Base-by-base conservation (phyloP, 176 grass and related monocot species). In the Leersia perrieri region DNA sequence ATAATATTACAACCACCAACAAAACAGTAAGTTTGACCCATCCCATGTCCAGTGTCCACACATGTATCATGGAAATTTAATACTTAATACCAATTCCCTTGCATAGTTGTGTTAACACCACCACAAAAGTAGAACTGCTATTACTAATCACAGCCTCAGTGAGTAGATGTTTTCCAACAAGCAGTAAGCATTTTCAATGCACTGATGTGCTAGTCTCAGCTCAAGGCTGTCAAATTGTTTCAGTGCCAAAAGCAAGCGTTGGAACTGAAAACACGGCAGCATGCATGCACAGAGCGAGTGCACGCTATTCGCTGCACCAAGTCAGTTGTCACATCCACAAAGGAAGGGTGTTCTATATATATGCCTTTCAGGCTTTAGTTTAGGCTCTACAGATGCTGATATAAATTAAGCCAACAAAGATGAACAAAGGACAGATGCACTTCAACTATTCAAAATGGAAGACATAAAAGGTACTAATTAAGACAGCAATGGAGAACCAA, bases 371-470 rank as follows among this genome's bases (percentile, higher is more conserved):
- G 65, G 40, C 77, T 82, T 85, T n/a, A 44, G 82, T 42, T 18
- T 40, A 38, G 58, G 47, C 72, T 44, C 20, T 33, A 38, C 34
- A 36, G 63, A 73, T 33, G 83, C 25, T 60, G 73, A 86, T 77
- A 33, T 62, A 82, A 82, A 33, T 62, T 78, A 82, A 86, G 66
- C n/a, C 73, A 7, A 72, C 82, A 82, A 29, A n/a, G 36, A 14
- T 31, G 71, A 89, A 29, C 44, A 67, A 45, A 77, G 58, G 78
- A 39, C 40, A 66, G 44, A 29, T n/a, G 60, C 67, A 72, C 40
- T 45, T 70, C 58, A 89, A 68, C 88, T 77, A 86, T 85, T 85
- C 77, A 38, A 53, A 58, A 36, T 47, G 66, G 77, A 72, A 20
- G 41, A 70, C 65, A 14, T 34, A 74, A 72, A 85, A 27, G 32